Evolutionary conservation across 805 yeast species (phyloP).

Genomic region (Maudiozyma turicensis): DNA sequence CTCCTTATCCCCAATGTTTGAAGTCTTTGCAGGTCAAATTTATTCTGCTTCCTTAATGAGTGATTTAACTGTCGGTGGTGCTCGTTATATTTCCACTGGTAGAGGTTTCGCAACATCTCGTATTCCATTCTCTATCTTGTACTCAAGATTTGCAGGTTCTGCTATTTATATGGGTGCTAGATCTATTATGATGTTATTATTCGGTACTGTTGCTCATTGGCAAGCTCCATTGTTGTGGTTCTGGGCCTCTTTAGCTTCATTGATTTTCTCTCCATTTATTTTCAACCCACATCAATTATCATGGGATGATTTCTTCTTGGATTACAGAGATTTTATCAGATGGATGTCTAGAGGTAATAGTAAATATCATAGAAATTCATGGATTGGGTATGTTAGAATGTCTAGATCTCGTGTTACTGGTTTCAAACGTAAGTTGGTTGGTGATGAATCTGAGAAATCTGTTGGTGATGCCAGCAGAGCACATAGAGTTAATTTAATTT

Average conservation of each 20-base stretch:
- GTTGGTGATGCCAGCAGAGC: slow-evolving; percentile 81
- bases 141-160: slow-evolving; percentile 69
- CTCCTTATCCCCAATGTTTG: slow-evolving; percentile 71
- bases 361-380: slow-evolving; percentile 78
- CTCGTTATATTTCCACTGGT: slow-evolving; percentile 77
- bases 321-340: slow-evolving; percentile 84
- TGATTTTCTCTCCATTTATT: slow-evolving; percentile 84
- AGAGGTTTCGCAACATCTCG: slow-evolving; percentile 79
- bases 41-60: slow-evolving; percentile 61
- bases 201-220: slow-evolving; percentile 75
- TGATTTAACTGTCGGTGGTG: slow-evolving; percentile 76
- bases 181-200: slow-evolving; percentile 57
- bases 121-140: slow-evolving; percentile 62
- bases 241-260: slow-evolving; percentile 85
- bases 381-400: slow-evolving; percentile 77
- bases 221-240: slow-evolving; percentile 91
- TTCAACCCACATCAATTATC: slow-evolving; percentile 98
- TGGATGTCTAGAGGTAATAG: slow-evolving; percentile 89
- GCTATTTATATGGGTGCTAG: slow-evolving; percentile 80
- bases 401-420: slow-evolving; percentile 80
- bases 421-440: slow-evolving; percentile 62
- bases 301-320: slow-evolving; percentile 90
- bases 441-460: slow-evolving; percentile 68
- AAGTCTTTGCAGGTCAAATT: slow-evolving; percentile 72
- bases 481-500: slow-evolving; percentile 61